A percentile compares a stretch with the other conserved stretches of the same genome.
phyloP scores from a whole-genome alignment of 768 basidiomycete genomes.

The Mycena maculata region DNA sequence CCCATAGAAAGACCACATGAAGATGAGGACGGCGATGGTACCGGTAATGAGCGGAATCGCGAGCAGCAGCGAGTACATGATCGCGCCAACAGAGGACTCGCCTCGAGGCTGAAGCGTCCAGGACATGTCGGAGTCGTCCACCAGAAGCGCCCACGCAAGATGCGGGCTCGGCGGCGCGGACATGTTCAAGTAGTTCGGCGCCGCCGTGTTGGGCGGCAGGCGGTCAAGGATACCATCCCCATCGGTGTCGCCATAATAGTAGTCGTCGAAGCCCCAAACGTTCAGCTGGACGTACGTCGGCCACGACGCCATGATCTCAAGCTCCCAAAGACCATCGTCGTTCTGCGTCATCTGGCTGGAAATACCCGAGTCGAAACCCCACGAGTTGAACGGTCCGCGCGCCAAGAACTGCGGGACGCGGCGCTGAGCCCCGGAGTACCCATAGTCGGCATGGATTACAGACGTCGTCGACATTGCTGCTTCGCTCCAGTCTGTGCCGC shows the following conservation, averaged over 20 bases:
- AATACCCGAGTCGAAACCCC: constrained; percentile 92
- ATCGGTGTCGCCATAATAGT: constrained; percentile 92
- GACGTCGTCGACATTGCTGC: constrained; percentile 69
- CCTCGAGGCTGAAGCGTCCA: constrained; percentile 90
- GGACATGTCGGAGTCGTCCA: constrained; percentile 80
- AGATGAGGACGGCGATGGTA: constrained; percentile 82
- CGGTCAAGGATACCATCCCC: constrained; percentile 90
- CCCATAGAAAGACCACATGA: constrained; percentile 97
- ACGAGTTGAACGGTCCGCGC: constrained; percentile 90
- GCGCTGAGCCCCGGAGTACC: constrained; percentile 66
- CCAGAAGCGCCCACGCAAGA: constrained; percentile 85
- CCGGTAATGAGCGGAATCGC: constrained; percentile 89
- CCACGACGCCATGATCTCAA: constrained; percentile 92
- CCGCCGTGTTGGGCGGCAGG: constrained; percentile 86
- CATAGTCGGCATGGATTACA: constrained; percentile 82
- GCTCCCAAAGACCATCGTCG: constrained; percentile 78
- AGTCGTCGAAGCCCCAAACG: constrained; percentile 91
- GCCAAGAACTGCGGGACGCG: constrained; percentile 90
- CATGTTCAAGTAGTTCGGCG: constrained; percentile 91
- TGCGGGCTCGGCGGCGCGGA: constrained; percentile 90
- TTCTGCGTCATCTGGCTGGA: constrained; percentile 73
- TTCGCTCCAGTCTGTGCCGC: constrained; percentile 78
- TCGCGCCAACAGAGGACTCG: constrained; percentile 80
- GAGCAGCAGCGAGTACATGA: constrained; percentile 88
- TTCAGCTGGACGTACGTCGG: constrained; percentile 92